phyloP scores from a whole-genome alignment of 2,329 filamentous ascomycete species.

The Metarhizium anisopliae region DNA sequence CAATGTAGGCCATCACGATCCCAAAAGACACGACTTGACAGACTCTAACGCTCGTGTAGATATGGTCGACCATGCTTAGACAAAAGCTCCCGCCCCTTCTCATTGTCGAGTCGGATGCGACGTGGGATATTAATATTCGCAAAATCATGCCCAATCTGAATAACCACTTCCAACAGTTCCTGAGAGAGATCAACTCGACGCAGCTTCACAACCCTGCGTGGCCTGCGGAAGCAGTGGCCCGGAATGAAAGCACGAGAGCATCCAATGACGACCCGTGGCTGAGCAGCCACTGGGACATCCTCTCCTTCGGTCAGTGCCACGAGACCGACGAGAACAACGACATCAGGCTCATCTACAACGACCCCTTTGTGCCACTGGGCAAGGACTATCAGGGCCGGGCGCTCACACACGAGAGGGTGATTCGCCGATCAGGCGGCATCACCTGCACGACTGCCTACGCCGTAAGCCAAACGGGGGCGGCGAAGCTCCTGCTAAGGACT shows the following conservation, averaged over 20 bases:
- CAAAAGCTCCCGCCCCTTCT: constrained; percentile 12
- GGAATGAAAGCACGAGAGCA: not conserved
- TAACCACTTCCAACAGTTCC: not conserved
- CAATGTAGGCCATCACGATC: constrained; percentile 11
- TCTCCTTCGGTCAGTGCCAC: constrained; percentile 1
- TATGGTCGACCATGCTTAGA: constrained; percentile 18
- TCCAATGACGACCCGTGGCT: constrained; percentile 1
- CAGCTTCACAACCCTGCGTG: not conserved
- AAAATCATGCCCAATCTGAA: constrained; percentile 15
- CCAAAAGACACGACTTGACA: not conserved
- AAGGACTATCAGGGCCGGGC: constrained; percentile 10
- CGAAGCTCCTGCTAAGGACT: constrained; percentile 14
- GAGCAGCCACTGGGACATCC: not conserved
- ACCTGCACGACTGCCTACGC: constrained; percentile 19
- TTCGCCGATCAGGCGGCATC: constrained; percentile 13
- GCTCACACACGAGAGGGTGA: constrained; percentile 14
- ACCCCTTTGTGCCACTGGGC: constrained; percentile 9
- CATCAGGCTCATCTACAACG: constrained; percentile 9
- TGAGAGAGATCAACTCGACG: not conserved
- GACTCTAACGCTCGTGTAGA: constrained; percentile 6
- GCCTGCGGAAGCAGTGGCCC: not conserved
- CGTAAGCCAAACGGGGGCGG: constrained; percentile 17
- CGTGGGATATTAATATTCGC: constrained; percentile 18
- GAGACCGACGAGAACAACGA: not conserved
- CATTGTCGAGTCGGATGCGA: constrained; percentile 20